phyloP scores from a whole-genome alignment of 1,284 basidiomycete genomes.

The Mixia osmundae region DNA sequence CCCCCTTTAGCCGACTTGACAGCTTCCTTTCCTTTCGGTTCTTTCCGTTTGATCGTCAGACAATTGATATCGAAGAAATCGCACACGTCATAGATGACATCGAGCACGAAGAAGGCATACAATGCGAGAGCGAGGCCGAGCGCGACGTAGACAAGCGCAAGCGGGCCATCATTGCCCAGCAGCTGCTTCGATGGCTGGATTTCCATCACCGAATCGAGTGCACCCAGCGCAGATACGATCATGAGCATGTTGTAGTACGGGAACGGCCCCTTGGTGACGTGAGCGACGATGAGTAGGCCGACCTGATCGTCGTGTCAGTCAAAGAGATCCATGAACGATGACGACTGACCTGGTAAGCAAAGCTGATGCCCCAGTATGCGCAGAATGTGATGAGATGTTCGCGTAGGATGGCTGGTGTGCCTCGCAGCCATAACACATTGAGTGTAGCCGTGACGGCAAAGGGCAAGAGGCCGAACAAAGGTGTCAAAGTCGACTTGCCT shows the following conservation, averaged over 20 bases:
- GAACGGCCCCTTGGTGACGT: slow-evolving; percentile 64
- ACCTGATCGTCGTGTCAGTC: too few species aligned
- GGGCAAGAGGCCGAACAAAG: slow-evolving; percentile 53
- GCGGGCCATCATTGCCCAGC: background rate
- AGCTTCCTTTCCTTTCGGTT: background rate
- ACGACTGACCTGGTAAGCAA: slow-evolving; percentile 31
- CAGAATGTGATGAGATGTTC: slow-evolving; percentile 63
- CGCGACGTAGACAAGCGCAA: slow-evolving; percentile 8
- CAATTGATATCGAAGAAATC: slow-evolving; percentile 18
- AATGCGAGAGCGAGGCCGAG: slow-evolving; percentile 9
- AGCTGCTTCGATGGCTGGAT: slow-evolving; percentile 8
- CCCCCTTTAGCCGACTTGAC: background rate
- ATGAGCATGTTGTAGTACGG: slow-evolving; percentile 72
- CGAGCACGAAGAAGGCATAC: slow-evolving; percentile 16
- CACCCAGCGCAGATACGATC: slow-evolving; percentile 52
- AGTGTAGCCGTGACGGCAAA: slow-evolving; percentile 44
- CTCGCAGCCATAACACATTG: slow-evolving; percentile 52
- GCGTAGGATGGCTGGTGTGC: slow-evolving; percentile 32
- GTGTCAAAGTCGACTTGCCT: slow-evolving; percentile 28
- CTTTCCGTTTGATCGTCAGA: slow-evolving; percentile 13
- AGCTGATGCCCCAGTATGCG: slow-evolving; percentile 43
- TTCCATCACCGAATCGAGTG: slow-evolving; percentile 57
- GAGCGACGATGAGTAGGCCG: slow-evolving; percentile 75
- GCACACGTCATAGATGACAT: slow-evolving; percentile 16
- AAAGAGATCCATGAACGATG: too few species aligned